Conservation (phyloP, 2,329 filamentous ascomycete species). For the Thermothelomyces thermophilus region DNA sequence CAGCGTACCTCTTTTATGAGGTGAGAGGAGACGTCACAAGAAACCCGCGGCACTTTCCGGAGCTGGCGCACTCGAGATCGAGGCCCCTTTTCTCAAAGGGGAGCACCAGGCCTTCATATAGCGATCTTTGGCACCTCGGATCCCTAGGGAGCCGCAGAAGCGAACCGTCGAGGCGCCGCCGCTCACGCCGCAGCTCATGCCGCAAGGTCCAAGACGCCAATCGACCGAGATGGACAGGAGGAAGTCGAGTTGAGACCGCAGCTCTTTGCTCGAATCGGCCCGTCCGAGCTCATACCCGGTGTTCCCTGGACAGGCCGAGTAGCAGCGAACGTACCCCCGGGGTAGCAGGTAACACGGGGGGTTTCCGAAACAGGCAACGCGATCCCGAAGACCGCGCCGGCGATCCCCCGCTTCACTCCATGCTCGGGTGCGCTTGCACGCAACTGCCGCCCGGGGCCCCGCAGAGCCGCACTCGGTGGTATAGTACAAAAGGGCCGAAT, state of each 20-base stretch:
- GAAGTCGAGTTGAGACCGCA: not conserved
- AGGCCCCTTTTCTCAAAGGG: no score
- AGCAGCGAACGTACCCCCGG: not conserved
- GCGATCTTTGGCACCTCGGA: no score
- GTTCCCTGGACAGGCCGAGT: not conserved
- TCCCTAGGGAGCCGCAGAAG: no score
- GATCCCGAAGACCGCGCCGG: constrained; percentile 3
- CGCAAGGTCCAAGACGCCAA: not conserved
- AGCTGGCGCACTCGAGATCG: no score
- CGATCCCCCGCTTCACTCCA: constrained; percentile 12
- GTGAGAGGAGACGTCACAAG: no score
- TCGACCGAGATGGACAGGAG: not conserved
- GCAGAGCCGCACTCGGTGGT: constrained; percentile 2
- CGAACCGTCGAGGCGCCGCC: no score
- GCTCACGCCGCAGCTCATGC: no score
- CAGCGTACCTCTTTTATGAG: no score
- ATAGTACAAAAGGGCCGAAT: constrained; percentile 23
- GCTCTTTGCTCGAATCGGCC: constrained; percentile 11
- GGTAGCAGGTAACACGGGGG: not conserved
- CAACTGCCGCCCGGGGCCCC: constrained; percentile 10
- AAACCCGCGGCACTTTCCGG: no score
- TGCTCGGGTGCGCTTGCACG: not conserved
- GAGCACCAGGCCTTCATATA: no score
- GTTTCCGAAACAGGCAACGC: constrained; percentile 10
- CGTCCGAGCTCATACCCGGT: not conserved